These are phyloP conservation scores for Hymenoscyphus albidus DNA, from an alignment of 2,329 filamentous ascomycete genomes.

Conservation along the genomic window DNA sequence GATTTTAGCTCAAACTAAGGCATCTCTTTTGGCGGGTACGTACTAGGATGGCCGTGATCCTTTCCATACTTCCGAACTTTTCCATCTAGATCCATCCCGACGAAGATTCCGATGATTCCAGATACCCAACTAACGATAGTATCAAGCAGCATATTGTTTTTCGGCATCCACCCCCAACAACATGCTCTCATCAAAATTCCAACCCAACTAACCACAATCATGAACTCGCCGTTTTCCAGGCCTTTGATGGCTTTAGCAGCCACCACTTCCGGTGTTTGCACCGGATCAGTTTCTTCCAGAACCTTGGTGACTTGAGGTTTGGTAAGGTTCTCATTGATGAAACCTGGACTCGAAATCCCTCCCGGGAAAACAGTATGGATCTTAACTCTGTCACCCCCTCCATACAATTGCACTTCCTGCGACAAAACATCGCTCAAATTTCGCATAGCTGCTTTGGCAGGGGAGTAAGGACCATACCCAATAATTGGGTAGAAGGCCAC, in stretches of 20 bases:
- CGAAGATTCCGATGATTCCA: constrained; percentile 55
- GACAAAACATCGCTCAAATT: constrained; percentile 77
- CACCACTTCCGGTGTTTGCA: constrained; percentile 74
- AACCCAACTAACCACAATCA: constrained; percentile 71
- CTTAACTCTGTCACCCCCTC: constrained; percentile 62
- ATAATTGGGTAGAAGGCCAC: constrained; percentile 71
- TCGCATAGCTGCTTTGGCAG: constrained; percentile 80
- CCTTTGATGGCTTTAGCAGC: constrained; percentile 66
- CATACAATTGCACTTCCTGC: constrained; percentile 84
- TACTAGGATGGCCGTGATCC: constrained; percentile 55
- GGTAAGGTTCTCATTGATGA: constrained; percentile 67
- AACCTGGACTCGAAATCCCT: constrained; percentile 73
- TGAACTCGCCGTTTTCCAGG: constrained; percentile 75
- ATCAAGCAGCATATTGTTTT: constrained; percentile 59
- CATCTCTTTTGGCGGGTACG: constrained; percentile 27
- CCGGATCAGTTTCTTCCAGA: constrained; percentile 78
- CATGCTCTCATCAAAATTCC: constrained; percentile 67
- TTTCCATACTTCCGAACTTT: constrained; percentile 55
- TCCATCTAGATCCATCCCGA: constrained; percentile 51
- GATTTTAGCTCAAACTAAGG: background rate
- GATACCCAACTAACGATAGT: constrained; percentile 52
- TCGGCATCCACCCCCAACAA: constrained; percentile 50
- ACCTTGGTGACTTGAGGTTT: constrained; percentile 79
- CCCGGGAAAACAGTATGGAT: constrained; percentile 82
- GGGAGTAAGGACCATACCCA: constrained; percentile 81